These are phyloP conservation scores for Irpex lacteus DNA, from an alignment of 1,284 basidiomycete genomes.

Conservation along the genomic window DNA sequence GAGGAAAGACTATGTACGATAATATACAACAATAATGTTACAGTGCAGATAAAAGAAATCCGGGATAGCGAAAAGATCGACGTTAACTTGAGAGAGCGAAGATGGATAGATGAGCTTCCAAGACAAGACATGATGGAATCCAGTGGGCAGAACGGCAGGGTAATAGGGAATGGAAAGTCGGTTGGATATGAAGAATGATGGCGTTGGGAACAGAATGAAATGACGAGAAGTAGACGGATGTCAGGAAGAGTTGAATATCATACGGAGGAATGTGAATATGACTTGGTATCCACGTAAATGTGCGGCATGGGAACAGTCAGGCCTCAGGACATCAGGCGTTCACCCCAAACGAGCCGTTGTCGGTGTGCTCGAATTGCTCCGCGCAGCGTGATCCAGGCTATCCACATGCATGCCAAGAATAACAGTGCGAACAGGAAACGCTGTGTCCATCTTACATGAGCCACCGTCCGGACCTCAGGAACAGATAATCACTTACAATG, in stretches of 20 bases:
- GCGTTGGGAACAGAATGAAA: no score
- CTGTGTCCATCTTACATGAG: slow-evolving; percentile 19
- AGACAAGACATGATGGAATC: no score
- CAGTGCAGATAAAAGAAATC: neutral
- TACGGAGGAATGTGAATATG: no score
- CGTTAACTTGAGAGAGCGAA: no score
- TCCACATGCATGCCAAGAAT: slow-evolving; percentile 53
- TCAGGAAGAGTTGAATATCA: no score
- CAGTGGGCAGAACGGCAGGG: no score
- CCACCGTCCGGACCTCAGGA: neutral
- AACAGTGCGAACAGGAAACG: slow-evolving; percentile 54
- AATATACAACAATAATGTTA: slow-evolving; percentile 2
- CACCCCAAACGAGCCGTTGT: slow-evolving; percentile 73
- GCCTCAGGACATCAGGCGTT: slow-evolving; percentile 49
- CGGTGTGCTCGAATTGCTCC: slow-evolving; percentile 69
- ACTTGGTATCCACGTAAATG: no score
- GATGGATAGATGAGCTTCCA: no score
- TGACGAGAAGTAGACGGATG: no score
- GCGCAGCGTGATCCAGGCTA: slow-evolving; percentile 56
- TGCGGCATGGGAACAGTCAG: neutral
- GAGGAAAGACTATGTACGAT: neutral
- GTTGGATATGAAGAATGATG: no score
- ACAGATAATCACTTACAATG: slow-evolving; percentile 31
- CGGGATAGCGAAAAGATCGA: neutral
- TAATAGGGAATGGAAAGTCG: no score